A percentile compares a stretch with the other conserved stretches of the same genome.
These are phyloP conservation scores for Hammondia hammondi DNA, from an alignment of 169 alveolate genomes.

Conservation along the genomic window DNA sequence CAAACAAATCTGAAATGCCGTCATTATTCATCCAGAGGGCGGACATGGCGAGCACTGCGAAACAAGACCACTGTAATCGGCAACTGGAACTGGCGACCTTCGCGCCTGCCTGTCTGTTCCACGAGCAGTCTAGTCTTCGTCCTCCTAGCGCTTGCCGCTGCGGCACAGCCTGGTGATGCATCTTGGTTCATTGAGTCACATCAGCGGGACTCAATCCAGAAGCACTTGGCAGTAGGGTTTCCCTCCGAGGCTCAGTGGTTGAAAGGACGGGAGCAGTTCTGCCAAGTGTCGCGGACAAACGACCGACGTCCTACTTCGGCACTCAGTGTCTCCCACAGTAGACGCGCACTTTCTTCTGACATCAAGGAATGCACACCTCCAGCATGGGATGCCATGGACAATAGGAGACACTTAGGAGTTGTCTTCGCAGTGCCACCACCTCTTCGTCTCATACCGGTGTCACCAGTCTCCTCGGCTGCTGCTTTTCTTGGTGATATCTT, in stretches of 20 bases:
- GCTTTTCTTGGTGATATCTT: not conserved
- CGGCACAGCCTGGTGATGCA: not conserved
- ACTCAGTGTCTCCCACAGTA: too few relatives aligned
- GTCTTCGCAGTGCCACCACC: too few relatives aligned
- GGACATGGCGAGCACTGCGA: not conserved
- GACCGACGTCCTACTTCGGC: too few relatives aligned
- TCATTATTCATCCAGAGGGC: not conserved
- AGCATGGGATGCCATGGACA: too few relatives aligned
- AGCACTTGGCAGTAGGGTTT: not conserved
- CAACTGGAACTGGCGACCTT: not conserved
- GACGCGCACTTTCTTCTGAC: too few relatives aligned
- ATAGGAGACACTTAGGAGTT: too few relatives aligned
- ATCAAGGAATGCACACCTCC: too few relatives aligned
- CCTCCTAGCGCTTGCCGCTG: not conserved
- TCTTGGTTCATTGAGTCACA: not conserved
- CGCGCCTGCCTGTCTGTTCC: not conserved
- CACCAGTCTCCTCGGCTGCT: not conserved
- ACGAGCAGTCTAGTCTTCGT: not conserved
- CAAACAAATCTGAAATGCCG: too few relatives aligned
- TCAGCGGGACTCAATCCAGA: not conserved
- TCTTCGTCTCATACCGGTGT: too few relatives aligned
- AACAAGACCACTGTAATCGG: not conserved
- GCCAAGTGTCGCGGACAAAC: too few relatives aligned
- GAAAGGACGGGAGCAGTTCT: too few relatives aligned
- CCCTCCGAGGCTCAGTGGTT: not conserved